Base-by-base conservation (phyloP, 805 yeast genomes). In the Candida mattraensis region DNA sequence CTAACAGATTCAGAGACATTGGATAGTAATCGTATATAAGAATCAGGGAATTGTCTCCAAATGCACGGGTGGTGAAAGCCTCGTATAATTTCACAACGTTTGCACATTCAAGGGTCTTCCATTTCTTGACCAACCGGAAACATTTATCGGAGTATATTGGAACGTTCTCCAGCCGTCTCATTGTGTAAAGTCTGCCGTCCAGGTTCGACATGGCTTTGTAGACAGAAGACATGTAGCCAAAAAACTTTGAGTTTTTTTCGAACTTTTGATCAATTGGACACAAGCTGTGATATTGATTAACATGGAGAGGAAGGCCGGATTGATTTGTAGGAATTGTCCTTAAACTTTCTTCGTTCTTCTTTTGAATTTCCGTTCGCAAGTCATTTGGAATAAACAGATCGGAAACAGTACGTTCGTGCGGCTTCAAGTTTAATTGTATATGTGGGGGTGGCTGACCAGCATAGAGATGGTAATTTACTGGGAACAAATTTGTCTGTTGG, bases 391-490 rank as follows among this genome's bases (percentile, higher is more conserved):
- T 73, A 55, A 89, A 89, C 52, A 93, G 68, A 39, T 72, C 74
- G 36, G 76, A 75, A 3, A 81, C 75, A 20, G 77, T 78, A 27
- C 87, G 73, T 61, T 88, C 89, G 55, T 88, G 79, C 1, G 86
- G 77, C 31, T 73, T 71, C 43, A 84, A 64, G 10, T 80, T 78
- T 7, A 74, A 60, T 25, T 71, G 69, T 30, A 80, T 58, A 53
- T 82, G 80, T 7, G 88, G 89, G 3, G 89, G 87, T 7, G 96
- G 91, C 19, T 78, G 73, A 2, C 97, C 97, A 0, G 96, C 93
- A 61, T 91, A 89, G 24, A 87, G 63, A 61, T 89, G 96, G 56
- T 86, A 85, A 52, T 87, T 87, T 28, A 86, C 63, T 0, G 84
- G 83, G 45, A 64, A 78, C 24, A 57, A 33, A 21, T 64, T 47